Base-by-base conservation (phyloP, 345 rosid species). In the Carallia brachiata region DNA sequence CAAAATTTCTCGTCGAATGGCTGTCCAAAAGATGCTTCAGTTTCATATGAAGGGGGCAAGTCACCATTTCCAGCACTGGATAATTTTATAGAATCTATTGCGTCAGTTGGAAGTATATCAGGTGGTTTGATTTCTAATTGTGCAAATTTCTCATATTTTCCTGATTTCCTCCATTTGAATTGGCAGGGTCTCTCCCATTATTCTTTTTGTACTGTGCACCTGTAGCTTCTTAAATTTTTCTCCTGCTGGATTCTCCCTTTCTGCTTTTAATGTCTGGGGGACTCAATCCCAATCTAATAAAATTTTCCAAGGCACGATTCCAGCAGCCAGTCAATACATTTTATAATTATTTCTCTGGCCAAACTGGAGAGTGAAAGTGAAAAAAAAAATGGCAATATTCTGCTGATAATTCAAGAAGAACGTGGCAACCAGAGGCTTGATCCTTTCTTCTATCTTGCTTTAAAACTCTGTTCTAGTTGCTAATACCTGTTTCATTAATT, bases 21-120 rank as follows among this genome's bases (percentile, higher is more conserved):
- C 69, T 64, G 72, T 69, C 28, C 81, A 74, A 80, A 63, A 68
- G 86, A 80, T 65, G 65, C 80, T 62, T 74, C 97, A 52, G 68
- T 75, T 6, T 68, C 90, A 4, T 87, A 73, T 73, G 69, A 70
- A 4, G 80, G 56, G 74, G 90, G 92, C 32, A 90, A 88, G 78
- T 90, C 99, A 30, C 99, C 93, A 9, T 92, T 90, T 80, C 96
- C 92, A 7, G 77, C 65, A 48, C 73, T 95, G 83, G 99, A 95
- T 84, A 81, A 83, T 67, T 92, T 92, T 78, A 70, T 95, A 66
- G 92, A 85, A 77, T 88, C 88, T 19, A 77, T 89, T 59, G 93
- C 93, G 32, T 83, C 97, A 66, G 72, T 59, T 39, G 93, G 89
- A 72, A 80, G 82, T 73, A 80, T 77, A 76, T 71, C 96, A 81